Base-by-base conservation (phyloP, 2,329 filamentous ascomycete genomes). In the Aspergillus sp. region DNA sequence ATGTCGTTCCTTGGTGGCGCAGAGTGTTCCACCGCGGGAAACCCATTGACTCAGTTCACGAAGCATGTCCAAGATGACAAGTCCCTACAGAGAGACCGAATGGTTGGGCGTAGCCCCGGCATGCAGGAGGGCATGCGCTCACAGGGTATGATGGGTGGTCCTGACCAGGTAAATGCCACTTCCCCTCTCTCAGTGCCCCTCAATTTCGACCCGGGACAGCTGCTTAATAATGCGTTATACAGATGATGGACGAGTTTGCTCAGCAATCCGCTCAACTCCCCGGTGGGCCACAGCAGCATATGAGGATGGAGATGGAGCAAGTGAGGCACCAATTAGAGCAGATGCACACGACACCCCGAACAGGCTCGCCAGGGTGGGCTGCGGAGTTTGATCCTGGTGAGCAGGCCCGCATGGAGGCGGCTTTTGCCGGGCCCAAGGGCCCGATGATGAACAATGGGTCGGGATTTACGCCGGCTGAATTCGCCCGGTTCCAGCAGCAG, bases 61-160 rank as follows among this genome's bases (percentile, higher is more conserved):
- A 99, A 99, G 78, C 93, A 97, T 76, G 91, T 95, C 57, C 90
- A 96, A 72, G 91, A 96, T 83, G 95, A 99, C 80, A 96, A 93
- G 78, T 95, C 90, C 57, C 81, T 98, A 57, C 95, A 98, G 78
- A 85, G 93, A 69, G 95, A 99, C 76, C 86, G 95, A 59, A 82
- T 98, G 61, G 87, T 90, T 59, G 91, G 90, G 62, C 82, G 88
- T 64, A 87, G 86, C 0, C 88, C 90, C 0, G 86, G 84, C 7
- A 80, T 89, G 69, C 83, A 90, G 68, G 89, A 90, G 72, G 86
- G 90, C 68, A 93, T 96, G 80, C 85, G 91, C 63, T 93, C 85
- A 72, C 83, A 84, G 66, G 83, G 83, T 57, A 85, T 86, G 72
- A 86, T 85, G 68, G 84, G 83, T 43, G 86, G 86, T 48, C 90